Evolutionary conservation across 2,329 filamentous ascomycete species (phyloP).

Genomic region (Pseudogymnoascus sp.): DNA sequence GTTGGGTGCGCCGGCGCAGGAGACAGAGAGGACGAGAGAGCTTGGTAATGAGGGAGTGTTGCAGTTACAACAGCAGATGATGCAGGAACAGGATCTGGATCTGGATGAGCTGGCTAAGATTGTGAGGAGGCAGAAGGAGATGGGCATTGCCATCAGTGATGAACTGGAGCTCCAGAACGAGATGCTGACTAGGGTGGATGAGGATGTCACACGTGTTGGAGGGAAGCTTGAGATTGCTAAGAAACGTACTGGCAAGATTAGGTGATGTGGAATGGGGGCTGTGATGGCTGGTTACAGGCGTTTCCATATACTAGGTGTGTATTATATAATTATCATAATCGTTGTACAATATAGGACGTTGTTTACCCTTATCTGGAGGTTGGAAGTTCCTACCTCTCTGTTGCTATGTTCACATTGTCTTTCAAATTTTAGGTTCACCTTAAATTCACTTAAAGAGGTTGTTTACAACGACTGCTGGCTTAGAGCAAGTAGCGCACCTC

Average conservation of each 20-base stretch:
- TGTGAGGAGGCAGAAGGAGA: conserved; percentile 64
- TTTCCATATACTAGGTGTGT: neutral
- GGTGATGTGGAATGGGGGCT: conserved; percentile 1
- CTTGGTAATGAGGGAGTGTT: conserved; percentile 67
- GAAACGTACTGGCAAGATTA: conserved; percentile 58
- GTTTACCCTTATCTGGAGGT: neutral
- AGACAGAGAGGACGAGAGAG: conserved; percentile 69
- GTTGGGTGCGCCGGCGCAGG: conserved; percentile 61
- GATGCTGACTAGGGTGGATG: conserved; percentile 58
- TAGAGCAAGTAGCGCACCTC: neutral
- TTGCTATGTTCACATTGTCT: neutral
- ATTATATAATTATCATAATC: neutral
- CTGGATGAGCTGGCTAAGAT: conserved; percentile 60
- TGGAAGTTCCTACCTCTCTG: neutral
- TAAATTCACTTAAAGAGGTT: neutral
- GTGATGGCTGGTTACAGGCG: neutral
- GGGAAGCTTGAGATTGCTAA: conserved; percentile 68
- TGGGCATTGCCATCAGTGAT: conserved; percentile 66
- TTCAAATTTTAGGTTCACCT: neutral
- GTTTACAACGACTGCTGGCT: neutral
- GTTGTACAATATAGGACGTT: neutral
- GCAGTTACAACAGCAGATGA: conserved; percentile 64
- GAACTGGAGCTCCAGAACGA: conserved; percentile 65
- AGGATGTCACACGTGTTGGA: conserved; percentile 56
- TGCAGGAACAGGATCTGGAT: conserved; percentile 66